phyloP scores from a whole-genome alignment of 176 grass and related monocot genomes.

The Aegilops umbellulata region DNA sequence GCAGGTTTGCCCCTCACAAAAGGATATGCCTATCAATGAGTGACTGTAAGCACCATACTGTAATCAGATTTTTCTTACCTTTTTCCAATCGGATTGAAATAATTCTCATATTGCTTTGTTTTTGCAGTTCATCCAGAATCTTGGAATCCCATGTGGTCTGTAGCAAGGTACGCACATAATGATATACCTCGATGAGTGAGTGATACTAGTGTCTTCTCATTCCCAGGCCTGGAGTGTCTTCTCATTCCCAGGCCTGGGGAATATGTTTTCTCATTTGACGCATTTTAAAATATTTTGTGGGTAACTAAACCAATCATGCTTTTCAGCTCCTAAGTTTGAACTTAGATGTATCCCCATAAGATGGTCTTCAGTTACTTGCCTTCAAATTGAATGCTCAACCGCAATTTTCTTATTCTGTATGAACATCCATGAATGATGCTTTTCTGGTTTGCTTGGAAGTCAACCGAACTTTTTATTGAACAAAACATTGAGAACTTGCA shows the following conservation, averaged over 20 bases:
- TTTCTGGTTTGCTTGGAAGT: conserved; percentile 18
- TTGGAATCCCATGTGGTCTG: conserved; percentile 99
- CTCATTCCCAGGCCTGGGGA: background rate
- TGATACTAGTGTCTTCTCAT: background rate
- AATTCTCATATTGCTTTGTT: conserved; percentile 12
- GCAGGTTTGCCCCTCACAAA: conserved; percentile 90
- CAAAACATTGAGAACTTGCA: background rate
- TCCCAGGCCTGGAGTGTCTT: background rate
- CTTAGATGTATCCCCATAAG: background rate
- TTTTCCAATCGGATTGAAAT: background rate
- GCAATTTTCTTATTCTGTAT: background rate
- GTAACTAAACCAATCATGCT: background rate
- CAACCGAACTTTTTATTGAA: background rate
- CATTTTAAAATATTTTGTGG: background rate
- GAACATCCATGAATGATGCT: background rate
- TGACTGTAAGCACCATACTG: conserved; percentile 68
- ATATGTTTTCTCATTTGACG: background rate
- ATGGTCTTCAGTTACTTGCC: background rate
- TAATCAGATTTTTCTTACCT: background rate
- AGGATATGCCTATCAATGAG: conserved; percentile 97
- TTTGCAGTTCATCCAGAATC: conserved; percentile 95
- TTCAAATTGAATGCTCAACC: background rate
- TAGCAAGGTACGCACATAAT: conserved; percentile 69
- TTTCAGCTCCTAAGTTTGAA: background rate
- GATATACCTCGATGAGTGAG: too few relatives aligned